phyloP scores from a whole-genome alignment of 768 basidiomycete genomes.

The Scleroderma citrinum region DNA sequence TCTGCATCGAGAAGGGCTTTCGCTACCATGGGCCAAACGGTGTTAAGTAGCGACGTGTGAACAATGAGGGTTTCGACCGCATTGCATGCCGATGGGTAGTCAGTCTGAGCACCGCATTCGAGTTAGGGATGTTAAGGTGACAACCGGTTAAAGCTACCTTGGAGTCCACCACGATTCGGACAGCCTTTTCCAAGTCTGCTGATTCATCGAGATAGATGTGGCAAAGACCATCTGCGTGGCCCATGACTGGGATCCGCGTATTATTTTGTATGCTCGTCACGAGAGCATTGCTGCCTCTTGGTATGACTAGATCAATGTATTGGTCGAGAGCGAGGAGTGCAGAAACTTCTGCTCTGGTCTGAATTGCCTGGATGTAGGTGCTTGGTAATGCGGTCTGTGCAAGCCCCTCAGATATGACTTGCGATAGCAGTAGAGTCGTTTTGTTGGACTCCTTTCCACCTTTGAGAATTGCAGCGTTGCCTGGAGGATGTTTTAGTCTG shows the following conservation, averaged over 20 bases:
- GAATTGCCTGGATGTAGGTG: slow-evolving; percentile 86
- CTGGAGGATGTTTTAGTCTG: slow-evolving; percentile 33
- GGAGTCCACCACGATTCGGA: slow-evolving; percentile 79
- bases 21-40: slow-evolving; percentile 81
- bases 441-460: slow-evolving; percentile 92
- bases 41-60: slow-evolving; percentile 64
- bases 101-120: slow-evolving; percentile 45
- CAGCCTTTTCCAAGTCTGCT: slow-evolving; percentile 74
- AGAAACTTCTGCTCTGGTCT: slow-evolving; percentile 87
- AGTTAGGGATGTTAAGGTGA: slow-evolving; percentile 1
- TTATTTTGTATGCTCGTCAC: slow-evolving; percentile 84
- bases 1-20: slow-evolving; percentile 57
- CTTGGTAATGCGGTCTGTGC: slow-evolving; percentile 64
- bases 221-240: slow-evolving; percentile 96
- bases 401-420: slow-evolving; percentile 75
- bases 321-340: slow-evolving; percentile 79
- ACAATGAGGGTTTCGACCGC: slow-evolving; percentile 85
- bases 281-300: slow-evolving; percentile 87
- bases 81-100: slow-evolving; percentile 97
- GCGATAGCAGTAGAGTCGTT: slow-evolving; percentile 71
- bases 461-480: slow-evolving; percentile 95
- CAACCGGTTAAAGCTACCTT: slow-evolving; percentile 53
- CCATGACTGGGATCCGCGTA: slow-evolving; percentile 96
- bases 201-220: slow-evolving; percentile 82
- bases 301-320: slow-evolving; percentile 96